Evolutionary conservation across 202 grass and related monocot genomes (phyloP), one percentile per base, ranked within the genome.

Genomic region (Panicum virgatum): DNA sequence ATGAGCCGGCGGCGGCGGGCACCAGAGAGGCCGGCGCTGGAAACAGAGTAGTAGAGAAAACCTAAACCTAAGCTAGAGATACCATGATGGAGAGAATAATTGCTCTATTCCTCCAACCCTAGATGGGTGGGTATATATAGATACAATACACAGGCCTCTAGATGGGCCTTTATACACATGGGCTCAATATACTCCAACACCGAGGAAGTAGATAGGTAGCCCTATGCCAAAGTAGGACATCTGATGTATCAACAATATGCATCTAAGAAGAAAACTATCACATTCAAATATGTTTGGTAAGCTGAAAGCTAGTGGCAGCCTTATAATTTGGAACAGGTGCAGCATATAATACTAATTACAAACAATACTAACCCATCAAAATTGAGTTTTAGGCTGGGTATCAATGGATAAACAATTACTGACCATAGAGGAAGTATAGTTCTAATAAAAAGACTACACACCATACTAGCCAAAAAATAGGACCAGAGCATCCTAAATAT

Each of bases 251-350:
- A 67, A 67, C 9, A 61, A 76, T 63, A 64, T n/a, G 30, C 22
- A 87, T 46, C 18, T 76, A 64, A 59, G 37, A 32, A 76, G 19
- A 77, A 77, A 82, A 56, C 10, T 65, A 65, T 43, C 5, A 12
- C 56, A 62, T 37, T 77, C 30, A 38, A 26, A 32, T 52, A 12
- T 46, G 38, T 73, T 66, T 46, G 42, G 37, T 25, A 64, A 26
- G 38, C 48, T 61, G 54, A 73, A 61, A 73, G 39, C 0, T 27
- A 73, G 53, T 65, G 36, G 58, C 13, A 73, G 32, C 8, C 66
- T 47, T 62, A 72, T 27, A 88, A 23, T 83, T 78, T 61, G 27
- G 37, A 77, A 76, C 34, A 70, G 25, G 10, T 16, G 51, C 13
- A 27, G 69, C 57, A 76, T 51, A 25, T 12, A 38, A 18, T 26